These are phyloP conservation scores for Malassezia yamatoensis DNA, from an alignment of 1,284 basidiomycete genomes.

Conservation along the genomic window DNA sequence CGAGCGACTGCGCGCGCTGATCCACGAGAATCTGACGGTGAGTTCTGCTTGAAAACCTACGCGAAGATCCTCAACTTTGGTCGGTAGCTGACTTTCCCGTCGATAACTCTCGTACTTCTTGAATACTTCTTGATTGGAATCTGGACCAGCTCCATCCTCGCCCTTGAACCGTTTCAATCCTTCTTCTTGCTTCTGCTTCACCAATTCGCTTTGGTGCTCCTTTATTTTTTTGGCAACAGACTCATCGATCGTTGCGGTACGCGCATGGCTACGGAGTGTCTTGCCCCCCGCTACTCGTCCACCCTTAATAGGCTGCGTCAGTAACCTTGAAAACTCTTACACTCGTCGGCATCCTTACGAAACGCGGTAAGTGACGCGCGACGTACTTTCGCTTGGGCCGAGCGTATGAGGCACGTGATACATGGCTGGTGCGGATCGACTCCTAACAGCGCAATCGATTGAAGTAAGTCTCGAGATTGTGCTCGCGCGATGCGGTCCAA, in stretches of 20 bases:
- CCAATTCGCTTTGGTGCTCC: conserved; percentile 79
- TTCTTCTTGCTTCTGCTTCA: conserved; percentile 65
- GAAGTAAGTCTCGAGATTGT: not conserved
- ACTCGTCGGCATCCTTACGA: not conserved
- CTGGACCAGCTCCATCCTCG: conserved; percentile 54
- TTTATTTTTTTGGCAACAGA: conserved; percentile 65
- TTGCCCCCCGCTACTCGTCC: conserved; percentile 20
- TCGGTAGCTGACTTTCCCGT: conserved; percentile 77
- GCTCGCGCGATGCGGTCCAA: conserved; percentile 70
- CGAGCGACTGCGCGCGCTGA: conserved; percentile 74
- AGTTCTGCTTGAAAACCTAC: conserved; percentile 3
- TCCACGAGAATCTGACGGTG: conserved; percentile 73
- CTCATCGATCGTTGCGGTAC: conserved; percentile 69
- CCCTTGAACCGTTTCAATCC: conserved; percentile 71
- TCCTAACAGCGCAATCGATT: too few species aligned
- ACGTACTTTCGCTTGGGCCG: too few species aligned
- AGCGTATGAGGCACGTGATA: too few species aligned
- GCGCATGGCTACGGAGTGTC: conserved; percentile 41
- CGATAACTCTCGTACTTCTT: conserved; percentile 96
- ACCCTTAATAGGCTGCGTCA: not conserved
- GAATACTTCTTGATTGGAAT: conserved; percentile 61
- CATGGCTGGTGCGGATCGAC: too few species aligned
- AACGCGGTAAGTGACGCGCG: not conserved
- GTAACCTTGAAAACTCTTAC: not conserved
- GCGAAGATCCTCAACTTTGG: conserved; percentile 36